A percentile compares a stretch with the other conserved stretches of the same genome.
phyloP scores from a whole-genome alignment of 495 filamentous ascomycete genomes.

The Hapsidospora chrysogenum region DNA sequence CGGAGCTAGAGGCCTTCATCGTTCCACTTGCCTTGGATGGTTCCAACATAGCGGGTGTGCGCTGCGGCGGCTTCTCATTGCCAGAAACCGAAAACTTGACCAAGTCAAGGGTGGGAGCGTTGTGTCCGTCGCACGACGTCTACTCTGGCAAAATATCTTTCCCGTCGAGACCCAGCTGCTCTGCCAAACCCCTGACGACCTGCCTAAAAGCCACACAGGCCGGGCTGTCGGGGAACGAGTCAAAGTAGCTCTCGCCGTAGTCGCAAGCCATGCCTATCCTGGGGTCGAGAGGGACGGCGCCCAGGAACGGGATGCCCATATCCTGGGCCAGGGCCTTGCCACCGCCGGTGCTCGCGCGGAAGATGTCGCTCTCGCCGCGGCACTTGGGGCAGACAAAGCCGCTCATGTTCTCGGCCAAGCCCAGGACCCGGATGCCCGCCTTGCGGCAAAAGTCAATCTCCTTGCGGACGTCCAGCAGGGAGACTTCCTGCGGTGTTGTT shows the following conservation, averaged over 20 bases:
- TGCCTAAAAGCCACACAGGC: conserved; percentile 59
- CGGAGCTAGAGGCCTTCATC: too few relatives aligned
- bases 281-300: conserved; percentile 84
- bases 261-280: conserved; percentile 92
- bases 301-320: conserved; percentile 73
- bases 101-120: too few relatives aligned
- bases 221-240: conserved; percentile 80
- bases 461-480: conserved; percentile 79
- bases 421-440: conserved; percentile 74
- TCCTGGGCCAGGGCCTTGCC: conserved; percentile 64
- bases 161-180: conserved; percentile 40
- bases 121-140: neutral
- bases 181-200: conserved; percentile 56
- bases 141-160: conserved; percentile 19
- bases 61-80: too few relatives aligned
- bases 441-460: conserved; percentile 96
- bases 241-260: conserved; percentile 94
- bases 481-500: conserved; percentile 92
- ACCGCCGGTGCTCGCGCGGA: conserved; percentile 81
- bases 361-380: conserved; percentile 66
- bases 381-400: conserved; percentile 92
- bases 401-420: conserved; percentile 94
- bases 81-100: too few relatives aligned
- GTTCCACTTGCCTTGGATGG: too few relatives aligned
- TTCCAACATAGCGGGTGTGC: too few relatives aligned